Conservation (phyloP, 108 stramenopile genomes). For the Cyclotella atomus region DNA sequence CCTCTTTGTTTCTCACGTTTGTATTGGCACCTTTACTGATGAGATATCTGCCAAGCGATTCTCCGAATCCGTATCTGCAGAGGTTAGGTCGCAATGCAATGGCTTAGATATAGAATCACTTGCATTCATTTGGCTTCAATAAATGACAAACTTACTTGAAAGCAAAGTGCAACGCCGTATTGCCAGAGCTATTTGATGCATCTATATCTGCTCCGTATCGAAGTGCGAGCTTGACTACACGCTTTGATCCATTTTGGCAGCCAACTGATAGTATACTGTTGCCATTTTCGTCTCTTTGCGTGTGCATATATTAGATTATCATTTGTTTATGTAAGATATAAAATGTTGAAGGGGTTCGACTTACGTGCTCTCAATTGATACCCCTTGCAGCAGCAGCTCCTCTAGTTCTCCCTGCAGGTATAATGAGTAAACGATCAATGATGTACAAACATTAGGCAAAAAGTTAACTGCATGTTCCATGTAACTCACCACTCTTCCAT, state of each 20-base stretch:
- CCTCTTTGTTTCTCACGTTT: constrained; percentile 19
- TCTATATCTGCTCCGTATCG: constrained; percentile 64
- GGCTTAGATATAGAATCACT: no score
- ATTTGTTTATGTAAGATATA: not conserved
- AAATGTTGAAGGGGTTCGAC: not conserved
- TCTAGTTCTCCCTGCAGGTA: constrained; percentile 11
- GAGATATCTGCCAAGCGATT: constrained; percentile 52
- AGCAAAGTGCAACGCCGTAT: constrained; percentile 59
- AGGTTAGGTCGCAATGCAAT: no score
- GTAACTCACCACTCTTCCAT: constrained; percentile 6
- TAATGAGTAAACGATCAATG: not conserved
- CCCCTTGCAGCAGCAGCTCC: constrained; percentile 12
- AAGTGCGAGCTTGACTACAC: constrained; percentile 64
- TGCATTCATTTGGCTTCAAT: no score
- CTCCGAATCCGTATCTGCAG: constrained; percentile 34
- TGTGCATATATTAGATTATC: not conserved
- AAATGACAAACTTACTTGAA: constrained; percentile 33
- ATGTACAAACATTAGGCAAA: not conserved
- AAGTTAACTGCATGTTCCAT: no score
- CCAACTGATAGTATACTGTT: constrained; percentile 67
- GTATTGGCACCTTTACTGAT: constrained; percentile 62
- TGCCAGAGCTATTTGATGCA: constrained; percentile 47
- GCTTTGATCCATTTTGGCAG: constrained; percentile 75
- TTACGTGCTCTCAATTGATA: constrained; percentile 3
- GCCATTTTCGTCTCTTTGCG: constrained; percentile 56